Conservation (phyloP, 345 rosid genomes). For the Hibiscus trionum region DNA sequence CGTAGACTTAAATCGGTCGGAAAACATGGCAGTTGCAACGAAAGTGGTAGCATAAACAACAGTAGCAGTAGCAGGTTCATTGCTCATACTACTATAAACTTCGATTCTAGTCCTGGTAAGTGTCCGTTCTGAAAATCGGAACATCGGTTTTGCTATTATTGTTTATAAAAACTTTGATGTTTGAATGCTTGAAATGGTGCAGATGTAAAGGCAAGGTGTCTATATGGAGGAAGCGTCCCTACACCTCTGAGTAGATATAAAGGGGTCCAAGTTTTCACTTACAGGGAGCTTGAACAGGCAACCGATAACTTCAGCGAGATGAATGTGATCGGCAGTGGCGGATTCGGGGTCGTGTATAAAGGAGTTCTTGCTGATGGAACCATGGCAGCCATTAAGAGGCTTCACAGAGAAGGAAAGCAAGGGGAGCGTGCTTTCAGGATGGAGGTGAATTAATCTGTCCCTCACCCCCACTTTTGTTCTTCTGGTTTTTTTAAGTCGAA, state of each 20-base stretch:
- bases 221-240: slow-evolving; percentile 30
- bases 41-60: slow-evolving; percentile 17
- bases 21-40: slow-evolving; percentile 24
- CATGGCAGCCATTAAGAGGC: slow-evolving; percentile 66
- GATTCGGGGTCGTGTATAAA: slow-evolving; percentile 56
- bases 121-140: slow-evolving; percentile 17
- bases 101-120: slow-evolving; percentile 70
- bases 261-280: slow-evolving; percentile 84
- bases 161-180: not conserved
- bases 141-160: too few relatives aligned
- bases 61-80: slow-evolving; percentile 21
- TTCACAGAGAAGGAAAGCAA: slow-evolving; percentile 54
- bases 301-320: slow-evolving; percentile 51
- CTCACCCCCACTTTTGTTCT: not conserved
- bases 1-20: slow-evolving; percentile 40
- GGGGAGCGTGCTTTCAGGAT: slow-evolving; percentile 78
- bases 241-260: slow-evolving; percentile 16
- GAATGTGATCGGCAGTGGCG: slow-evolving; percentile 58
- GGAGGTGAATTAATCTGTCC: slow-evolving; percentile 38
- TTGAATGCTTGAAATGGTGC: slow-evolving; percentile 12
- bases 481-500: too few relatives aligned
- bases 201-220: slow-evolving; percentile 60
- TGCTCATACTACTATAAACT: slow-evolving; percentile 33
- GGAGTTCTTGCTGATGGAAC: slow-evolving; percentile 73
- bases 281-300: slow-evolving; percentile 66